Conservation (phyloP, 2,329 filamentous ascomycete species). For the Paramyrothecium sp. region DNA sequence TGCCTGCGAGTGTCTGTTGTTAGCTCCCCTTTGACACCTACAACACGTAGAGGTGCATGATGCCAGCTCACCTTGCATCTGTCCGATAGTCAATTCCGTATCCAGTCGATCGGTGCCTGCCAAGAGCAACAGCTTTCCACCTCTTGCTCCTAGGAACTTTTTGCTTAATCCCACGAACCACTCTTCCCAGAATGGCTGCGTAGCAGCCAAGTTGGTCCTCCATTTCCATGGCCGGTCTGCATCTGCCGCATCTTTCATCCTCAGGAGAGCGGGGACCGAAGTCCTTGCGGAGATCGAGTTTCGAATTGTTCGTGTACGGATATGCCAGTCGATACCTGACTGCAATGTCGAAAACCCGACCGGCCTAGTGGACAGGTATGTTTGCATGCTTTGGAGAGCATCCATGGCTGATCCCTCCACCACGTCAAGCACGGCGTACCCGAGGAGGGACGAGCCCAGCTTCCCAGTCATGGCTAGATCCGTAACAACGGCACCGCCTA, state of each 20-base stretch:
- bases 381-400: conserved; percentile 90
- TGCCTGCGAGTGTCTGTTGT: conserved; percentile 49
- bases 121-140: conserved; percentile 80
- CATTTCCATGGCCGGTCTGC: conserved; percentile 66
- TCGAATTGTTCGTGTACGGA: conserved; percentile 81
- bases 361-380: conserved; percentile 81
- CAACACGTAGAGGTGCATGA: neutral
- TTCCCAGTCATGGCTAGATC: conserved; percentile 69
- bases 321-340: conserved; percentile 90
- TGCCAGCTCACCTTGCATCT: conserved; percentile 79
- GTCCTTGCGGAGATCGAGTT: conserved; percentile 80
- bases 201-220: conserved; percentile 80
- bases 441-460: conserved; percentile 69
- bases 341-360: conserved; percentile 73
- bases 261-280: conserved; percentile 80
- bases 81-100: conserved; percentile 89
- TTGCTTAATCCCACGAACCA: conserved; percentile 89
- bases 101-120: conserved; percentile 89
- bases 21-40: conserved; percentile 4
- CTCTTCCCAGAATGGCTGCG: conserved; percentile 88
- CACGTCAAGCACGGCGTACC: conserved; percentile 89
- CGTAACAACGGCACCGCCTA: conserved; percentile 89
- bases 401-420: conserved; percentile 97
- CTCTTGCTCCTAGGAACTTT: conserved; percentile 80
- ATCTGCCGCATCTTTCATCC: conserved; percentile 38